Base-by-base conservation (phyloP, 192 early-diverging fungal species). In the Podila epicladia region DNA sequence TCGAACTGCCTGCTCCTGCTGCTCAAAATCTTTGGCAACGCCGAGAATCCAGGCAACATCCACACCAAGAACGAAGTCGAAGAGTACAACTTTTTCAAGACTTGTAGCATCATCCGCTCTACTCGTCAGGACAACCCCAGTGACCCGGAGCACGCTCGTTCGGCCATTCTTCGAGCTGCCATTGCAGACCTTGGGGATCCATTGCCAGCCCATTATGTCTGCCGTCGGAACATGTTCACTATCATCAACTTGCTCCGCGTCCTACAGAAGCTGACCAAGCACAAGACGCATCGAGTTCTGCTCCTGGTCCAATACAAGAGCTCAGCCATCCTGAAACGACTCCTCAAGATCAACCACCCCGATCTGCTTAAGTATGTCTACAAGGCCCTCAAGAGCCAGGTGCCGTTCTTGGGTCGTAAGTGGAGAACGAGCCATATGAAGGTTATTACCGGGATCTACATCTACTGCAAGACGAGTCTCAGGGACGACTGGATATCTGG, bases 401-500 rank as follows among this genome's bases (percentile, higher is more conserved):
- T 94, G 0, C 92, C 93, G 0, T 94, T 88, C 71, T 66, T 96
- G 5, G 95, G 95, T 41, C 87, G 89, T 35, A 94, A 93, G 70
- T 96, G 95, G 95, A 85, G 93, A 29, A 84, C 89, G 32, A 89
- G 92, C 90, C 95, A 95, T 71, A 95, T 95, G 93, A 92, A 91
- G 65, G 86, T 93, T 4, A 92, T 96, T 29, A 94, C 95, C 24
- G 82, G 87, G 0, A 94, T 95, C 38, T 95, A 90, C 70, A 65
- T 92, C 48, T 85, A 87, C 33, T 84, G 93, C 61, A 75, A 85
- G 3, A 91, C 92, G 0, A 85, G 84, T 67, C 68, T 94, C 31
- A 71, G 83, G 17, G 94, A 95, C 71, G 91, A 95, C 33, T 94
- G 91, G 85, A 82, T 95, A 4, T 82, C 87, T 9, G 88, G 90